Percentiles rank a stretch among this genome's conserved stretches.
Conservation (phyloP, 805 yeast species). For the Ogataea ganodermae region DNA sequence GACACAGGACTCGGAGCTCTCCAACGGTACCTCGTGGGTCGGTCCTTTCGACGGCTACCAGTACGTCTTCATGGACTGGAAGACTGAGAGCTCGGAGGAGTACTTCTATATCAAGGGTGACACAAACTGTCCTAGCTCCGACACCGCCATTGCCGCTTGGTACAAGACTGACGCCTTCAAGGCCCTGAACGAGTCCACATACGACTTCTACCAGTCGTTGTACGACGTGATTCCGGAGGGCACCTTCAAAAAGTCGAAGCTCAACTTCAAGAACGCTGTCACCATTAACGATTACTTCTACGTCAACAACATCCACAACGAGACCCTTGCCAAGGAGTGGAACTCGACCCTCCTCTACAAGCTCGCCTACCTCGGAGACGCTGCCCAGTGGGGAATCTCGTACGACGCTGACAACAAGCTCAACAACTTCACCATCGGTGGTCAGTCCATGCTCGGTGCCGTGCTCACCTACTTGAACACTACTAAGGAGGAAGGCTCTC, state of each 20-base stretch:
- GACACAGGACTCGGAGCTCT: conserved; percentile 34
- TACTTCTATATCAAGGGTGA: conserved; percentile 47
- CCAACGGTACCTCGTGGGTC: conserved; percentile 42
- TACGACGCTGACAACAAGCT: conserved; percentile 33
- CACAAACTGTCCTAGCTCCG: conserved; percentile 42
- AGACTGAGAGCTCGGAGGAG: conserved; percentile 38
- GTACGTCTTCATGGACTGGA: conserved; percentile 43
- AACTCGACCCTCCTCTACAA: conserved; percentile 34
- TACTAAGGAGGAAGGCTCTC: conserved; percentile 38
- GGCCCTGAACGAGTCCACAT: conserved; percentile 38
- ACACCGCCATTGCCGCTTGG: conserved; percentile 36
- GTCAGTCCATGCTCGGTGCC: conserved; percentile 41
- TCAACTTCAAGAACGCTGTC: conserved; percentile 44
- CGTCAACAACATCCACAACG: conserved; percentile 45
- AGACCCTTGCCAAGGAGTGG: conserved; percentile 37
- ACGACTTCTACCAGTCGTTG: conserved; percentile 41
- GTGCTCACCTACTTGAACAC: conserved; percentile 38
- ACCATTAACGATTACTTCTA: conserved; percentile 42
- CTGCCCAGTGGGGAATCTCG: conserved; percentile 41
- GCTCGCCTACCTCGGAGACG: conserved; percentile 41
- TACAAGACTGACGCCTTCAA: conserved; percentile 34
- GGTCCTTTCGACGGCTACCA: conserved; percentile 48
- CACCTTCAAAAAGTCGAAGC: conserved; percentile 32
- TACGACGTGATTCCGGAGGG: conserved; percentile 29
- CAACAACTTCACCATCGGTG: conserved; percentile 42